A percentile compares a stretch with the other conserved stretches of the same genome.
Conservation (phyloP, 371 early-diverging fungal species). For the Chytridium lagenaria region DNA sequence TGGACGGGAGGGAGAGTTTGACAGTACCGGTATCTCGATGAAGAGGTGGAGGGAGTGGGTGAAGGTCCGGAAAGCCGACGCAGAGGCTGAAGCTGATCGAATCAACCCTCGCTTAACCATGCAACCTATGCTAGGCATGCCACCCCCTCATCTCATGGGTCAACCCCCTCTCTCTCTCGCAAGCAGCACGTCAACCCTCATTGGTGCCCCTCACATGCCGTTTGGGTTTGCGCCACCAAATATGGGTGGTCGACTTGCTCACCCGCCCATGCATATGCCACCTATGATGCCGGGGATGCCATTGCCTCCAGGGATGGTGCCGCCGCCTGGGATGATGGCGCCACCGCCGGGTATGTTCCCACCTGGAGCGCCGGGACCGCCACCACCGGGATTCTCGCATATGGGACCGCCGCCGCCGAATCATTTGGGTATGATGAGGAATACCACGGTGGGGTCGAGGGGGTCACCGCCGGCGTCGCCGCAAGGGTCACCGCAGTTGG, state of each 20-base stretch:
- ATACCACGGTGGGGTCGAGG: neutral
- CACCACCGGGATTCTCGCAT: conserved; percentile 2
- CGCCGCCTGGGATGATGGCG: neutral
- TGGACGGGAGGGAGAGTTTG: conserved; percentile 45
- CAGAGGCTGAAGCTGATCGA: conserved; percentile 11
- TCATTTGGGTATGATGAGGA: neutral
- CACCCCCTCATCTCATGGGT: neutral
- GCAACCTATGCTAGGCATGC: neutral
- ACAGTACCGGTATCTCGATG: conserved; percentile 47
- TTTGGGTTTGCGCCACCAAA: neutral
- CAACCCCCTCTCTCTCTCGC: neutral
- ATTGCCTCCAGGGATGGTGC: neutral
- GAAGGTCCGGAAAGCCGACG: conserved; percentile 31
- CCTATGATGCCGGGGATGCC: neutral
- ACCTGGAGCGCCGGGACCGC: neutral
- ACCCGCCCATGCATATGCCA: neutral
- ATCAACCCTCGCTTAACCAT: neutral
- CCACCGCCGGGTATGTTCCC: neutral
- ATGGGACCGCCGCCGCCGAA: neutral
- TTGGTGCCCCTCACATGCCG: neutral
- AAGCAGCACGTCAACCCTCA: neutral
- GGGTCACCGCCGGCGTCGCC: neutral
- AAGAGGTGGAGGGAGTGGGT: conserved; percentile 49
- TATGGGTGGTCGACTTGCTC: neutral
- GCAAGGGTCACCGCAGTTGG: neutral